Base-by-base conservation (phyloP, 805 yeast species). In the Ogataea dorogensis region DNA sequence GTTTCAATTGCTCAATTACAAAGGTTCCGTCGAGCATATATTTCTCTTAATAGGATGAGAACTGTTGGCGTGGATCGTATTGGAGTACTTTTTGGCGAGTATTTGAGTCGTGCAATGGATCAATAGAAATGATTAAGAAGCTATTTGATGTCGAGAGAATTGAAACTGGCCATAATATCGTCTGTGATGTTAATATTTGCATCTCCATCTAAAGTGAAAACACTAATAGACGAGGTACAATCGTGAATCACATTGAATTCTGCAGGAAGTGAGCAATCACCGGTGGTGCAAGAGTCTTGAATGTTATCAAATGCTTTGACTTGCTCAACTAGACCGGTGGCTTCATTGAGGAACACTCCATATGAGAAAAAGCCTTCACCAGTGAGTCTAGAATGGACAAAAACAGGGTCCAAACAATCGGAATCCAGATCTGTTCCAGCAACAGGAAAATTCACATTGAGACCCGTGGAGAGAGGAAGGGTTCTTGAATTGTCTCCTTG, bases 1-100 rank as follows among this genome's bases (percentile, higher is more conserved):
- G 77, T 84, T 7, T 75, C 86, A 10, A 67, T 80, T 24, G 86
- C 96, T 0, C 88, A 85, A 53, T 56, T 93, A 35, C 96, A 89
- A 51, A 68, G 98, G 42, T 66, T 86, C 10, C 71, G 95, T 58
- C 71, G 98, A 49, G 81, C 88, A 12, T 91, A 83, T 59, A 76
- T 89, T n/a, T 69, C 77, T 24, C 67, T 91, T 58, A 87, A 91
- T 56, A 75, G 86, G 49, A 77, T 88, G 69, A 71, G 96, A 51
- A 77, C 80, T 26, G 68, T 88, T 28, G 93, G 86, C 33, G 53
- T 68, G 15, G 79, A 74, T 17, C 64, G 95, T 50, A 85, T 91
- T 16, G 71, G 67, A 4, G 76, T 80, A 1, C 56, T 86, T 49
- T 91, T 89, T 62, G 82, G 80, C 5, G 95, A 88, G 27, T 91